Percentiles rank a stretch among this genome's conserved stretches.
Conservation (phyloP, 2,329 filamentous ascomycete genomes). For the Cryphonectria parasitica region DNA sequence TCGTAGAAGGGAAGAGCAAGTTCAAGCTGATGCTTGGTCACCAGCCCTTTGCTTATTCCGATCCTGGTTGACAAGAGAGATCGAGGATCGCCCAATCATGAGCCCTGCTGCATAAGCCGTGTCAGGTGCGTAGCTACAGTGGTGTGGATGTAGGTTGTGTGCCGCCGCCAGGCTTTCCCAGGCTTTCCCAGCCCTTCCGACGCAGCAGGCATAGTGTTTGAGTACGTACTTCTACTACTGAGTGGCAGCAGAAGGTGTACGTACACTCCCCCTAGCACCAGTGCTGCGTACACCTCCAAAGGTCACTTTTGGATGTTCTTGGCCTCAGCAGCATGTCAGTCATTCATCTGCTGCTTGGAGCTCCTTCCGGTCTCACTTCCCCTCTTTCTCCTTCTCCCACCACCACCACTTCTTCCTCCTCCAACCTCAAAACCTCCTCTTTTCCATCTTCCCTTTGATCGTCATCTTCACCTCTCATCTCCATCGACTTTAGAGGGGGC, state of each 20-base stretch:
- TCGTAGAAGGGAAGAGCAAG: background rate
- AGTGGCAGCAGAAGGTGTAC: background rate
- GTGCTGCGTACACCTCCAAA: background rate
- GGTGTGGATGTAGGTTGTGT: background rate
- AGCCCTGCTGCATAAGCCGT: background rate
- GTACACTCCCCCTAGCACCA: background rate
- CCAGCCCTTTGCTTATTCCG: background rate
- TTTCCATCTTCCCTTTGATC: background rate
- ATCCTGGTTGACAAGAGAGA: constrained; percentile 3
- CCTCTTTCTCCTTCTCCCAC: constrained; percentile 25
- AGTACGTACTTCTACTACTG: background rate
- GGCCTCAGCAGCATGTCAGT: background rate
- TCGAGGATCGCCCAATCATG: background rate
- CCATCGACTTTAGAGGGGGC: background rate
- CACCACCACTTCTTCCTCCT: background rate
- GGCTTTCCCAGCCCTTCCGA: background rate
- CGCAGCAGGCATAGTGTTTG: background rate
- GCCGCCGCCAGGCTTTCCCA: too few species aligned
- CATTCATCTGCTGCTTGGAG: constrained; percentile 7
- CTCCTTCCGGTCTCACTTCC: constrained; percentile 13
- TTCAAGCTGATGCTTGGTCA: background rate
- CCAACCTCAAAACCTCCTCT: background rate
- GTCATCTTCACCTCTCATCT: background rate
- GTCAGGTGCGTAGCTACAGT: constrained; percentile 7
- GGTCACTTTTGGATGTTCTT: background rate